A percentile compares a stretch with the other conserved stretches of the same genome.
phyloP scores from a whole-genome alignment of 1,139 yeast species.

The Meyerozyma guilliermondii region DNA sequence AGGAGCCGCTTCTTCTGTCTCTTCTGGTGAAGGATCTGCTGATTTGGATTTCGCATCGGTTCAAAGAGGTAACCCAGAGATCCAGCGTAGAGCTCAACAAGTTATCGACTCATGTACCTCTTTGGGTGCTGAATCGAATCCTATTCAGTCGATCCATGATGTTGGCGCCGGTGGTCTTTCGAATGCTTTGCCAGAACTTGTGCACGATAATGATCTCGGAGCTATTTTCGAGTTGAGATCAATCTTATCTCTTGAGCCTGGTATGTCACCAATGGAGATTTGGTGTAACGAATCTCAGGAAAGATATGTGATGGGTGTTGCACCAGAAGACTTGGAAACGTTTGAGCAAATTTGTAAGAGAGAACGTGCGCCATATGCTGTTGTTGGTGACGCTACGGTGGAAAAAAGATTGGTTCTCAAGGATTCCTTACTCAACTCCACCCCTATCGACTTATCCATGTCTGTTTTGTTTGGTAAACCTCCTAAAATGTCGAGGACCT shows the following conservation, averaged over 20 bases:
- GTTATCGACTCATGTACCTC: constrained; percentile 93
- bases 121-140: constrained; percentile 65
- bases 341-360: constrained; percentile 83
- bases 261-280: constrained; percentile 99
- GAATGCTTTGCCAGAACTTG: constrained; percentile 95
- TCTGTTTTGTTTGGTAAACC: constrained; percentile 95
- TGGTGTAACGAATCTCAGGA: constrained; percentile 99
- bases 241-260: constrained; percentile 87
- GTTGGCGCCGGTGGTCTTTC: constrained; percentile 99
- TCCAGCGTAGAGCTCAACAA: constrained; percentile 98
- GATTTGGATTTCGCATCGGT: constrained; percentile 97
- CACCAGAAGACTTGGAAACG: constrained; percentile 66
- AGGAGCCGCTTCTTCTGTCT: constrained; percentile 96
- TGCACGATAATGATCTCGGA: constrained; percentile 94
- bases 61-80: constrained; percentile 98
- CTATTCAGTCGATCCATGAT: constrained; percentile 95
- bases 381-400: constrained; percentile 89
- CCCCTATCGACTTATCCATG: constrained; percentile 97
- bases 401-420: constrained; percentile 80
- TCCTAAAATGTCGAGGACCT: constrained; percentile 87
- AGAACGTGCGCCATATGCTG: constrained; percentile 95
- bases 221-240: constrained; percentile 90
- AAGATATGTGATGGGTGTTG: constrained; percentile 91
- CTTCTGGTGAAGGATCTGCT: constrained; percentile 94
- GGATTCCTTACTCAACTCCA: constrained; percentile 67